These are phyloP conservation scores for Lachnellula occidentalis DNA, from an alignment of 2,329 filamentous ascomycete genomes.

Conservation along the genomic window DNA sequence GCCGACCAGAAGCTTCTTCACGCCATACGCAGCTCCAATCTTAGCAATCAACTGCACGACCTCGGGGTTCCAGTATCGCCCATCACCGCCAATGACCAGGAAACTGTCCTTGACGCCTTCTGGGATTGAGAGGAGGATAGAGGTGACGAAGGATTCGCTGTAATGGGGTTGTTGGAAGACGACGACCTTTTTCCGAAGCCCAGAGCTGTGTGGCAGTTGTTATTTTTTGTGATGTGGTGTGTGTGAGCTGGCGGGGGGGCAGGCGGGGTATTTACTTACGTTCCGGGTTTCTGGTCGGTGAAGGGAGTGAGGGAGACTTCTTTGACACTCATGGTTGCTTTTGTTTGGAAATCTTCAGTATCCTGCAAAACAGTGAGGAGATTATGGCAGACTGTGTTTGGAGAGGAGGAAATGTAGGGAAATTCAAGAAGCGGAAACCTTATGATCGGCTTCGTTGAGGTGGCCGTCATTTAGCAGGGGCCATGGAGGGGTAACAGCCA, in stretches of 20 bases:
- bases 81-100: slow-evolving; percentile 96
- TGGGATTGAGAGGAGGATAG: slow-evolving; percentile 92
- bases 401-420: background rate
- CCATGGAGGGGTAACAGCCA: background rate
- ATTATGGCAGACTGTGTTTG: slow-evolving; percentile 1
- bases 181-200: slow-evolving; percentile 97
- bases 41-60: slow-evolving; percentile 95
- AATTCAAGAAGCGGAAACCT: background rate
- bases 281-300: slow-evolving; percentile 97
- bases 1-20: slow-evolving; percentile 97
- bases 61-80: slow-evolving; percentile 94
- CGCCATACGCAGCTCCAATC: slow-evolving; percentile 93
- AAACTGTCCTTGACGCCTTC: slow-evolving; percentile 78
- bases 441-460: background rate
- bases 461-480: background rate
- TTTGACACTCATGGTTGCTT: slow-evolving; percentile 62
- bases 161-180: slow-evolving; percentile 95
- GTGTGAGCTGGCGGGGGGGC: slow-evolving; percentile 19
- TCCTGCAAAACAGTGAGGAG: slow-evolving; percentile 3
- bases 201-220: slow-evolving; percentile 57
- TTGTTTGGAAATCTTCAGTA: background rate
- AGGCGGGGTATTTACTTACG: slow-evolving; percentile 59
- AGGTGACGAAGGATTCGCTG: slow-evolving; percentile 90
- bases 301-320: slow-evolving; percentile 81
- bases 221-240: slow-evolving; percentile 17